Base-by-base conservation (phyloP, 352 stramenopile species). In the Phytophthora tubulina region DNA sequence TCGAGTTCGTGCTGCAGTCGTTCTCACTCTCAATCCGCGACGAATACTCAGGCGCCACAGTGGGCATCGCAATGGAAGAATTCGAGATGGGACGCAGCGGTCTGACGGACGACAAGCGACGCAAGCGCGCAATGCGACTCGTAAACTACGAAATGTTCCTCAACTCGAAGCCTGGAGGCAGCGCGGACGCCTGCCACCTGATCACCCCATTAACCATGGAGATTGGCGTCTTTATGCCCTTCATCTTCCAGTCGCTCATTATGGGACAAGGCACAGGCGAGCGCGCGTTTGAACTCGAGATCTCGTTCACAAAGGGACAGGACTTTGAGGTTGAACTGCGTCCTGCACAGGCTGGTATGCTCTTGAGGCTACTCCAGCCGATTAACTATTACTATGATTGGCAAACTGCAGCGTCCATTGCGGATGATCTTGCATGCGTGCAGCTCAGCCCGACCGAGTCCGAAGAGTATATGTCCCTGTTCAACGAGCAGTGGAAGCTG, bases 341-440 rank as follows among this genome's bases (percentile, higher is more conserved):
- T 30, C 88, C 88, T 0, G 83, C 78, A 9, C 88, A 95, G 72
- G 73, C 88, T 58, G 76, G 66, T 30, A 84, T 86, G 60, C 65
- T 95, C 15, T 60, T 94, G 61, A 79, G 74, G 50, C 56, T 95
- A 36, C 56, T 90, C 11, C 76, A 85, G 17, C 84, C 82, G 3
- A 74, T 94, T 11, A 79, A 69, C 27, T 88, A 81, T 68, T 85
- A 94, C 64, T 85, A 81, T 21, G 87, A 96, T 59, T 94, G 89
- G 86, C 78, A 80, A 39, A 82, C 78, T 7, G 81, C 84, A 45
- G 85, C 78, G 2, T 64, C 71, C 7, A 78, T 90, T 46, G 67
- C 79, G 17, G 90, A 96, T 58, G 86, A 94, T 31, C 69, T 84
- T n/a, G 51, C 73, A 6, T 94, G 81, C 42, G 73, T 90, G 8